A percentile compares a stretch with the other conserved stretches of the same genome.
Conservation (phyloP, 768 basidiomycete species). For the Kwoniella newhampshirensis region DNA sequence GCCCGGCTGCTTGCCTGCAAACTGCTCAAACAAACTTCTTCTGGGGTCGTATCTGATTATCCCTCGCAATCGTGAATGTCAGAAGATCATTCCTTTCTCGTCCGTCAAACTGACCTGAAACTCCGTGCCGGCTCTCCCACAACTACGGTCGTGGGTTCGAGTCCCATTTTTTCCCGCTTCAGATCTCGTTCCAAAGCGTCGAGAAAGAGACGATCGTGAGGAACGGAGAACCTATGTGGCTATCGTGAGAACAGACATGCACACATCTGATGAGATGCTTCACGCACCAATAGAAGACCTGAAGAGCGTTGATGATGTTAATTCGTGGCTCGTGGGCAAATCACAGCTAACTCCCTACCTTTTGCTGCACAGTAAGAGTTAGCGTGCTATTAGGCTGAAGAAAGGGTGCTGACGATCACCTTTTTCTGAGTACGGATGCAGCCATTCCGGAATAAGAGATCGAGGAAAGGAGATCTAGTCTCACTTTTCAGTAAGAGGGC, state of each 20-base stretch:
- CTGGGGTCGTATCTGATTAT: constrained; percentile 68
- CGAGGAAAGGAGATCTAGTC: constrained; percentile 79
- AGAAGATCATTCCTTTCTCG: not conserved
- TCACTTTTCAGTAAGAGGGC: not conserved
- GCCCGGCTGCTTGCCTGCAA: constrained; percentile 56
- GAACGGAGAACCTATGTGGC: constrained; percentile 80
- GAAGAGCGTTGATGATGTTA: constrained; percentile 42
- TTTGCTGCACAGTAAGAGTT: constrained; percentile 33
- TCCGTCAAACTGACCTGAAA: constrained; percentile 58
- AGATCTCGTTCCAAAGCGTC: constrained; percentile 95
- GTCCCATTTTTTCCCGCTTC: constrained; percentile 88
- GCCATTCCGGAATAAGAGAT: constrained; percentile 91
- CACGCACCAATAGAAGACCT: constrained; percentile 93
- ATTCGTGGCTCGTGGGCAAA: not conserved
- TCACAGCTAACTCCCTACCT: constrained; percentile 20
- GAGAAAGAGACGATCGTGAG: constrained; percentile 93
- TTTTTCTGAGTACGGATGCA: constrained; percentile 98
- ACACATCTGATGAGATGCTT: not conserved
- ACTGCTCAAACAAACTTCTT: constrained; percentile 84
- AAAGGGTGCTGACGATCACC: constrained; percentile 51
- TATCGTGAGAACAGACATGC: not conserved
- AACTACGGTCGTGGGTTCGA: constrained; percentile 75
- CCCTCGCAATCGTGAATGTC: not conserved
- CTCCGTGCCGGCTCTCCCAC: constrained; percentile 79
- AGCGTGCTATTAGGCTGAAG: not conserved